A percentile compares a stretch with the other conserved stretches of the same genome.
These are phyloP conservation scores for Phyllosticta paracitricarpa DNA, from an alignment of 2,329 filamentous ascomycete species.

Conservation along the genomic window DNA sequence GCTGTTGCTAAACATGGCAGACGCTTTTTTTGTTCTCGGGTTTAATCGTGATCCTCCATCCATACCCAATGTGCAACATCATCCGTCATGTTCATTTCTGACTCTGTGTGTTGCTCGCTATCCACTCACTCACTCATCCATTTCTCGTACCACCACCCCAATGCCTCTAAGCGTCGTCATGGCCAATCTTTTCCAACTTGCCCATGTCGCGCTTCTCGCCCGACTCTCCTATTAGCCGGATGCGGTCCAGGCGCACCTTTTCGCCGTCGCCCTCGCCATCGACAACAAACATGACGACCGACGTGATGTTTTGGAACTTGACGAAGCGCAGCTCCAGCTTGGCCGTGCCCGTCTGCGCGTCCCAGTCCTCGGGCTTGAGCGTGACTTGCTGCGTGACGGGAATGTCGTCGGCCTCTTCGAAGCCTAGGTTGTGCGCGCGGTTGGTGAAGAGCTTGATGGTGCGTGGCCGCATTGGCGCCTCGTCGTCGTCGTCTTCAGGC, in stretches of 20 bases:
- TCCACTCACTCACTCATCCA: neutral
- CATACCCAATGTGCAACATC: neutral
- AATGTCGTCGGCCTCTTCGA: slow-evolving; percentile 86
- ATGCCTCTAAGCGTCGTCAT: slow-evolving; percentile 42
- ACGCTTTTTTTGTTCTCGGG: neutral
- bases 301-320: slow-evolving; percentile 92
- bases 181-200: slow-evolving; percentile 85
- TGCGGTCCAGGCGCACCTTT: slow-evolving; percentile 71
- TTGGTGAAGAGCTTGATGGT: slow-evolving; percentile 83
- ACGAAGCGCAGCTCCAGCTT: slow-evolving; percentile 68
- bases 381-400: slow-evolving; percentile 70
- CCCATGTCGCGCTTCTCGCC: slow-evolving; percentile 90
- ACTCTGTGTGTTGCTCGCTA: neutral
- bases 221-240: slow-evolving; percentile 74
- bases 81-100: neutral
- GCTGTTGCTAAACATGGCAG: neutral
- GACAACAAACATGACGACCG: slow-evolving; percentile 77
- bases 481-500: slow-evolving; percentile 54
- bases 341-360: slow-evolving; percentile 39
- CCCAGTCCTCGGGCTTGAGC: slow-evolving; percentile 68
- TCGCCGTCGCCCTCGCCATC: slow-evolving; percentile 73
- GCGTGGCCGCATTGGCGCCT: slow-evolving; percentile 69
- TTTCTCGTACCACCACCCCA: neutral
- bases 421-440: slow-evolving; percentile 79
- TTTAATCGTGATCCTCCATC: neutral